These are phyloP conservation scores for Syncephalastrum monosporum DNA, from an alignment of 371 early-diverging fungal genomes.

Conservation along the genomic window DNA sequence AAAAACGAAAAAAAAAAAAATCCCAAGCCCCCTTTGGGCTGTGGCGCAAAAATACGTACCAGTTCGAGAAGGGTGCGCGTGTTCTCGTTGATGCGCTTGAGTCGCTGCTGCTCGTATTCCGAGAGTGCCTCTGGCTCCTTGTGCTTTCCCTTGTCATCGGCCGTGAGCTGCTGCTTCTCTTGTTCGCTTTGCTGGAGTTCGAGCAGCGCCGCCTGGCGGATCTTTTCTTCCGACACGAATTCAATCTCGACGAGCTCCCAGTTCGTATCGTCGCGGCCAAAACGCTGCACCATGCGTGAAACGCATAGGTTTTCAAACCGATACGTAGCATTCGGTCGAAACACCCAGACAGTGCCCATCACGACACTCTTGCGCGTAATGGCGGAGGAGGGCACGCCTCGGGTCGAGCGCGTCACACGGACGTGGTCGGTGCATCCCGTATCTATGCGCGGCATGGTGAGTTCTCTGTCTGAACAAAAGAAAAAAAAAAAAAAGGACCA, in stretches of 20 bases:
- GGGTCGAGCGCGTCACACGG: constrained; percentile 27
- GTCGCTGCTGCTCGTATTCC: constrained; percentile 61
- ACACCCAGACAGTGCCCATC: constrained; percentile 92
- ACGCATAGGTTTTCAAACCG: constrained; percentile 67
- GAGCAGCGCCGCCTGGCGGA: not conserved
- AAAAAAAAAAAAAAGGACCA: too few relatives aligned
- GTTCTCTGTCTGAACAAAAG: not conserved
- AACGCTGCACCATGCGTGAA: constrained; percentile 85
- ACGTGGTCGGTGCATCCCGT: constrained; percentile 18
- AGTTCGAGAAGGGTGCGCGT: constrained; percentile 61
- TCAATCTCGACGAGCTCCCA: constrained; percentile 75
- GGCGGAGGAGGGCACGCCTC: constrained; percentile 71
- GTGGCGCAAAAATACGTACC: constrained; percentile 30
- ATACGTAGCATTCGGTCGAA: constrained; percentile 57
- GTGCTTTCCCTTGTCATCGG: constrained; percentile 1
- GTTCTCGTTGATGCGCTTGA: constrained; percentile 68
- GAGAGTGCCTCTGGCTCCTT: constrained; percentile 40
- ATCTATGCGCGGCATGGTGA: not conserved
- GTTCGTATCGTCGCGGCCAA: constrained; percentile 75
- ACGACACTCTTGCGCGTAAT: constrained; percentile 82
- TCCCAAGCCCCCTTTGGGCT: too few relatives aligned
- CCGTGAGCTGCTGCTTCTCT: not conserved
- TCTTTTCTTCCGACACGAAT: constrained; percentile 24
- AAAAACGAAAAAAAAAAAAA: too few relatives aligned
- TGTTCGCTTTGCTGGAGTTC: constrained; percentile 2